These are phyloP conservation scores for Otatea glauca DNA, from an alignment of 176 grass and related monocot genomes.

Conservation along the genomic window DNA sequence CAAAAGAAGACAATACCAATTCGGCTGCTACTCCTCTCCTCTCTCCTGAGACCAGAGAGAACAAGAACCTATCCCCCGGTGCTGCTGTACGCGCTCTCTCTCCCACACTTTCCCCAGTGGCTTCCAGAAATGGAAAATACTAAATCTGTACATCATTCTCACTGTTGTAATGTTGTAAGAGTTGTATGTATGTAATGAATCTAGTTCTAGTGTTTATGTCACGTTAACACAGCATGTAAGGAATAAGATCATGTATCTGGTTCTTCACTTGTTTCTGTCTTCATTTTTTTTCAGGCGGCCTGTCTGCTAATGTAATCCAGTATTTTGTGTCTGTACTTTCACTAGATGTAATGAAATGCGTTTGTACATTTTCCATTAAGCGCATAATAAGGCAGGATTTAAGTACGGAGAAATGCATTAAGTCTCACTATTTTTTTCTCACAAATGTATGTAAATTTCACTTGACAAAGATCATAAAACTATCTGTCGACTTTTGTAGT, in stretches of 20 bases:
- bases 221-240: neutral
- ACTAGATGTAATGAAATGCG: too few relatives aligned
- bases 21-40: neutral
- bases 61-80: neutral
- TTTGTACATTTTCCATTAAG: too few relatives aligned
- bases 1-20: neutral
- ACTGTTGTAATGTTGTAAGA: neutral
- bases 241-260: neutral
- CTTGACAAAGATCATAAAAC: neutral
- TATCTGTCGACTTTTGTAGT: neutral
- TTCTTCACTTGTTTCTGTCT: neutral
- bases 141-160: neutral
- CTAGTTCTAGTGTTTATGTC: neutral
- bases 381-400: too few relatives aligned
- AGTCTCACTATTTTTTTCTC: neutral
- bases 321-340: too few relatives aligned
- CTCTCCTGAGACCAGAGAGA: neutral
- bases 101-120: neutral
- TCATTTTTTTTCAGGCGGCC: too few relatives aligned
- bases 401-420: neutral
- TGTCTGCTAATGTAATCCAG: too few relatives aligned
- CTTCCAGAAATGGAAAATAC: constrained; percentile 13
- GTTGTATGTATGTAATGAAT: neutral
- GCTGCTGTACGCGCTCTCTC: neutral
- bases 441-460: neutral